Conservation (phyloP, 495 filamentous ascomycete genomes). For the Rusavskia elegans region DNA sequence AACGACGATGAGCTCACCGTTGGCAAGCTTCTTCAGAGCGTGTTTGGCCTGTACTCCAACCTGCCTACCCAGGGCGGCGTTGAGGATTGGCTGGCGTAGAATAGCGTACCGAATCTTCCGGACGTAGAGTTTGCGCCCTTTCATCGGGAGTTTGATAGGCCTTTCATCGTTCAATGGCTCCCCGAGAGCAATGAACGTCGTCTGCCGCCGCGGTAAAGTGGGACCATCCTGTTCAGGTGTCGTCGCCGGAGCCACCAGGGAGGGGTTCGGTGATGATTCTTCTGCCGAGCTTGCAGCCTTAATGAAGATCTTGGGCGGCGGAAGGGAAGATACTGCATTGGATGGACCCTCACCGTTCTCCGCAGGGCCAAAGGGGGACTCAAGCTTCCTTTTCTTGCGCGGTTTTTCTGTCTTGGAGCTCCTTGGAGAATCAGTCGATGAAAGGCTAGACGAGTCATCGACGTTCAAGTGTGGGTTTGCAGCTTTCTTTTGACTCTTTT, state of each 20-base stretch:
- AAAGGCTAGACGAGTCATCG: neutral
- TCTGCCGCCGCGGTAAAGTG: neutral
- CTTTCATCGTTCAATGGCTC: neutral
- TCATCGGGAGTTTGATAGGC: neutral
- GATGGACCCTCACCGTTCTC: neutral
- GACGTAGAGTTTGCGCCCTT: slow-evolving; percentile 2
- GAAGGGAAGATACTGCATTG: neutral
- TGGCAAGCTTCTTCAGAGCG: slow-evolving; percentile 8
- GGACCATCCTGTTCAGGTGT: neutral
- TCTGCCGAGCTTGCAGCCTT: neutral
- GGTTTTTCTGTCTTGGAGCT: neutral
- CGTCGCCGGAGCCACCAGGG: neutral
- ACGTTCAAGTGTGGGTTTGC: neutral
- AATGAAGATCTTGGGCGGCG: neutral
- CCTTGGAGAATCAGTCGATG: neutral
- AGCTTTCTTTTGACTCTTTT: neutral
- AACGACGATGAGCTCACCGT: slow-evolving; percentile 4
- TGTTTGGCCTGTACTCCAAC: slow-evolving; percentile 11
- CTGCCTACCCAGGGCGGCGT: slow-evolving; percentile 11
- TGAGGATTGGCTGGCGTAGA: slow-evolving; percentile 8
- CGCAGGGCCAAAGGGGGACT: neutral
- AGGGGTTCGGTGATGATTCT: neutral
- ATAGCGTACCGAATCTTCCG: slow-evolving; percentile 9
- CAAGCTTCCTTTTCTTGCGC: neutral
- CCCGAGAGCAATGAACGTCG: neutral